These are phyloP conservation scores for Arabidopsis lyrata DNA, from an alignment of 441 rosid genomes.

Conservation along the genomic window DNA sequence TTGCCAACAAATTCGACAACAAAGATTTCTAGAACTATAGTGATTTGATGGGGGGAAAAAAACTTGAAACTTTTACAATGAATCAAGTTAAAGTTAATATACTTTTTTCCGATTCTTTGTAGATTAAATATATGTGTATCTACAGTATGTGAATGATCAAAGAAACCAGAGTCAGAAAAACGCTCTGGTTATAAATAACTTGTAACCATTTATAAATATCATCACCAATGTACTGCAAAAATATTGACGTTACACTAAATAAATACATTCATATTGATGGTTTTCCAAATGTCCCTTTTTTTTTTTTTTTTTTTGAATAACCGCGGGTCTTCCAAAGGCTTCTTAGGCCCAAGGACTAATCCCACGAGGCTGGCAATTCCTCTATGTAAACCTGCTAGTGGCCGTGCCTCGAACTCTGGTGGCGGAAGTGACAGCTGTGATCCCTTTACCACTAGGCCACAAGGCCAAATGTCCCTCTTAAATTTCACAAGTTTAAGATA, in stretches of 20 bases:
- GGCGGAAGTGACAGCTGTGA: too few species aligned
- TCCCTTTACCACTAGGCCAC: too few species aligned
- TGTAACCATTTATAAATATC: too few species aligned
- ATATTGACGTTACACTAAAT: too few species aligned
- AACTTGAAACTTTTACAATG: not conserved
- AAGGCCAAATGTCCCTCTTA: not conserved
- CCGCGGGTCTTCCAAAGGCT: too few species aligned
- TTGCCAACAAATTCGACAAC: slow-evolving; percentile 7
- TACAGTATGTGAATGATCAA: not conserved
- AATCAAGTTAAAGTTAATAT: not conserved
- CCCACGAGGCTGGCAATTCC: too few species aligned
- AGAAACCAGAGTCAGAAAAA: too few species aligned
- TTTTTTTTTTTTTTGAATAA: too few species aligned
- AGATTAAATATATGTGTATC: not conserved
- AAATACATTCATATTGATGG: not conserved
- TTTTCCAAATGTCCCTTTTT: not conserved
- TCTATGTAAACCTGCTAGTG: too few species aligned
- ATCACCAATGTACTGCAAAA: not conserved
- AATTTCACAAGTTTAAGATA: not conserved
- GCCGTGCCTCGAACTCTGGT: too few species aligned
- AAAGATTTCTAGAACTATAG: not conserved
- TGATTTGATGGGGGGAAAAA: not conserved
- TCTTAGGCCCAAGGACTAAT: too few species aligned
- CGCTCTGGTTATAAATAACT: too few species aligned
- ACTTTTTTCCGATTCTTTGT: not conserved